Conservation (phyloP, 2,329 filamentous ascomycete species). For the Lachnellula arida region DNA sequence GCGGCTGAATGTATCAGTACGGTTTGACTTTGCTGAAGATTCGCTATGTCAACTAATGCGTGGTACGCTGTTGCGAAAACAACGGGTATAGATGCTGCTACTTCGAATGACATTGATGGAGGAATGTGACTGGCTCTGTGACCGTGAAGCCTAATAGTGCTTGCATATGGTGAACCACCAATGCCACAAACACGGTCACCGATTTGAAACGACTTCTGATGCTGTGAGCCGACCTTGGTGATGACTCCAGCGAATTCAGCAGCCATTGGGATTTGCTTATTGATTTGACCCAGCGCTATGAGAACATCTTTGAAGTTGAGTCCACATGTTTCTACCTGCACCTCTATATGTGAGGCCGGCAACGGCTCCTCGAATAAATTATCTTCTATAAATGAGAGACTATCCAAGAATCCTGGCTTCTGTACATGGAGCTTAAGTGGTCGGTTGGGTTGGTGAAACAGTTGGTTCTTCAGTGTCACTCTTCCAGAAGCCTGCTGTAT, state of each 20-base stretch:
- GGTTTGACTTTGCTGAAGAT: constrained; percentile 31
- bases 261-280: constrained; percentile 25
- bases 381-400: constrained; percentile 11
- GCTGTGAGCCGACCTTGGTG: constrained; percentile 20
- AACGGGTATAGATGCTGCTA: constrained; percentile 36
- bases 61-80: constrained; percentile 41
- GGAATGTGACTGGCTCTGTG: constrained; percentile 22
- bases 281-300: constrained; percentile 30
- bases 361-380: background rate
- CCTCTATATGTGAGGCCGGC: constrained; percentile 3
- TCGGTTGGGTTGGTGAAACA: constrained; percentile 1
- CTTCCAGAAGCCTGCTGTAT: constrained; percentile 14
- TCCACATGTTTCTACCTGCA: constrained; percentile 18
- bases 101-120: constrained; percentile 16
- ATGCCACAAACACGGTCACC: constrained; percentile 27
- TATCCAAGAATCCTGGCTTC: constrained; percentile 13
- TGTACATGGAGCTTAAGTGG: constrained; percentile 5
- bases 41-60: constrained; percentile 37
- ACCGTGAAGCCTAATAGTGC: background rate
- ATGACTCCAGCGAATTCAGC: constrained; percentile 30
- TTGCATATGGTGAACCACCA: background rate
- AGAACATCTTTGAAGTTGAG: constrained; percentile 26
- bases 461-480: background rate
- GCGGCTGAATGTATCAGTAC: constrained; percentile 16
- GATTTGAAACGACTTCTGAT: constrained; percentile 18